A percentile compares a stretch with the other conserved stretches of the same genome.
Evolutionary conservation across 163 green algal species (phyloP).

Genomic region (Chlorella variabilis): DNA sequence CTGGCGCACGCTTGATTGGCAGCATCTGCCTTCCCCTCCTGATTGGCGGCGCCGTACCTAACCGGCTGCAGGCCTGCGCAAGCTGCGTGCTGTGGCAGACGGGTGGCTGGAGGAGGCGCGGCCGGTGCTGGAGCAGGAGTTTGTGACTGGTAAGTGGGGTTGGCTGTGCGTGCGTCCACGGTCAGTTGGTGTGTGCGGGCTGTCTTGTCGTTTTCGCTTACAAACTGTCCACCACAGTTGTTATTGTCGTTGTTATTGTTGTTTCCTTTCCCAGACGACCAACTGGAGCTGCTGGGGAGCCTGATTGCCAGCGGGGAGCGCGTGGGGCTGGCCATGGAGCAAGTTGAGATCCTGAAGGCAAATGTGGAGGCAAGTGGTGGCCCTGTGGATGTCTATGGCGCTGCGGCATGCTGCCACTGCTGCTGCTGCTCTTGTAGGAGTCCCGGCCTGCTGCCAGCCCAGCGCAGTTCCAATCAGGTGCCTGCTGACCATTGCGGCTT

Average conservation of each 20-base stretch:
- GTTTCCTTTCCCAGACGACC: conserved; percentile 20
- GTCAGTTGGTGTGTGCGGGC: too few species aligned
- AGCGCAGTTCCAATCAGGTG: too few species aligned
- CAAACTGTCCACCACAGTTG: too few species aligned
- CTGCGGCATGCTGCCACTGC: not conserved
- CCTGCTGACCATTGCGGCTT: too few species aligned
- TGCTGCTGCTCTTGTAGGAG: too few species aligned
- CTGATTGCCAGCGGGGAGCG: conserved; percentile 40
- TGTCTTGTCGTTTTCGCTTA: too few species aligned
- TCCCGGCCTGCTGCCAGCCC: too few species aligned
- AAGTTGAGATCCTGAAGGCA: conserved; percentile 43
- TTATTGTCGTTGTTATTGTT: too few species aligned
- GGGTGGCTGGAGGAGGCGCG: conserved; percentile 43
- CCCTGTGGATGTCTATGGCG: too few species aligned
- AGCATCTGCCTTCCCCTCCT: too few species aligned
- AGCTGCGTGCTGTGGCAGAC: not conserved
- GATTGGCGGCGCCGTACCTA: too few species aligned
- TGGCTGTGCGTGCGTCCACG: not conserved
- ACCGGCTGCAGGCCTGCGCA: conserved; percentile 15
- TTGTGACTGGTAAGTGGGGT: conserved; percentile 27
- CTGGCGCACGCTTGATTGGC: too few species aligned
- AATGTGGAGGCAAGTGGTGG: conserved; percentile 22
- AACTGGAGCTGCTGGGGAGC: conserved; percentile 30
- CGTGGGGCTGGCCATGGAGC: conserved; percentile 41
- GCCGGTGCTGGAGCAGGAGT: conserved; percentile 45